A percentile compares a stretch with the other conserved stretches of the same genome.
phyloP scores from a whole-genome alignment of 1,284 basidiomycete genomes.

The Fomes fomentarius region DNA sequence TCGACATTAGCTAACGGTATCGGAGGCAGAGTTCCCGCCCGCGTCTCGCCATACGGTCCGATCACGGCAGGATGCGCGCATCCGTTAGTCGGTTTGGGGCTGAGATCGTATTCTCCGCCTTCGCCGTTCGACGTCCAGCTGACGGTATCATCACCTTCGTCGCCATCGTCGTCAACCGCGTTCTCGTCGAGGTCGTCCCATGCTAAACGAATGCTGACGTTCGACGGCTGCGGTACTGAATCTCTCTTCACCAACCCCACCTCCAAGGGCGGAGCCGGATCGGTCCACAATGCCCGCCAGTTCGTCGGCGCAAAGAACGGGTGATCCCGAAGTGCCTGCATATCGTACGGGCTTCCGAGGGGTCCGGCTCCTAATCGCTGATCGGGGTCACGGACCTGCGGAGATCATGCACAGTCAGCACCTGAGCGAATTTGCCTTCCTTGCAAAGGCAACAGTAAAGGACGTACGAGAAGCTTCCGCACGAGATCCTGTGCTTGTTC shows the following conservation, averaged over 20 bases:
- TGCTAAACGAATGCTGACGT: constrained; percentile 45
- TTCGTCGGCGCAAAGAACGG: constrained; percentile 74
- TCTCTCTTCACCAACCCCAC: constrained; percentile 57
- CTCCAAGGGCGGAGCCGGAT: constrained; percentile 60
- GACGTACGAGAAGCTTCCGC: constrained; percentile 60
- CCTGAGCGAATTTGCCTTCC: not conserved
- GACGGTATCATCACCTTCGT: constrained; percentile 35
- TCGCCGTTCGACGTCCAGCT: constrained; percentile 55
- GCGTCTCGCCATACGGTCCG: constrained; percentile 36
- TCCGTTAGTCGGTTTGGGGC: constrained; percentile 16
- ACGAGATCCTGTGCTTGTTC: constrained; percentile 70
- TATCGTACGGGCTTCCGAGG: constrained; percentile 47
- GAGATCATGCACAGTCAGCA: not conserved
- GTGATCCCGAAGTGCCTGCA: constrained; percentile 71
- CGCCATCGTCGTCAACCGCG: constrained; percentile 29
- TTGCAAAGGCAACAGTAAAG: constrained; percentile 8
- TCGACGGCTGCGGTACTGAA: constrained; percentile 37
- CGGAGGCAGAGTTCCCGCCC: constrained; percentile 24
- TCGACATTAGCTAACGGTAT: constrained; percentile 19
- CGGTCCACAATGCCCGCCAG: constrained; percentile 80
- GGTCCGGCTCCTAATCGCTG: constrained; percentile 70
- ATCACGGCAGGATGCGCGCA: constrained; percentile 28
- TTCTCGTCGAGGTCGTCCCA: constrained; percentile 53
- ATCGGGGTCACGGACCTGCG: constrained; percentile 71
- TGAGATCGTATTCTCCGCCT: constrained; percentile 35